Evolutionary conservation across 2,329 filamentous ascomycete species (phyloP), one percentile per base, ranked within the genome.

Genomic region (Didymella exigua): DNA sequence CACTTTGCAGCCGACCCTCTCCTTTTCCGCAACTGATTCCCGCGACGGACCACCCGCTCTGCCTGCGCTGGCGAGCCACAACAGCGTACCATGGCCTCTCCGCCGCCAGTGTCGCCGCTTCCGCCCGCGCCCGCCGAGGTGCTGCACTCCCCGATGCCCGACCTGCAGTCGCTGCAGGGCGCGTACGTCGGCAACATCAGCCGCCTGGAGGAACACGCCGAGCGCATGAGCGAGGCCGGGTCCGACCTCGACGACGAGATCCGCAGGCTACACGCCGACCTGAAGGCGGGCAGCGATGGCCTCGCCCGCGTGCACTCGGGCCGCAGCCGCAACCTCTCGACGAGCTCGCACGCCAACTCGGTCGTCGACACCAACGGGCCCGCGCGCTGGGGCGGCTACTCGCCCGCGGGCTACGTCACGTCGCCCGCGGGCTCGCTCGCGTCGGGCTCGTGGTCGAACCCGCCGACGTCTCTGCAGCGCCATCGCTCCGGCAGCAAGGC

Each of bases 201-300:
- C 61, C 84, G 87, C 44, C 84, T 93, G 59, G 89, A 93, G 75
- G 86, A 88, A 61, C 88, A 86, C 10, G 89, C 89, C 43, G 89
- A 92, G 75, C 83, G 86, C 61, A 80, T 93, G 73, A 90, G 88
- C 63, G 84, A 84, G 78, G 87, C 86, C 52, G 82, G 81, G 41
- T 89, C 87, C 59, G 90, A 89, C 58, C 89, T 92, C 68, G 89
- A 89, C 66, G 85, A 89, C 77, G 89, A 90, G 63, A 93, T 92
- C 65, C 84, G 88, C 55, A 85, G 88, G 67, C 80, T 91, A 61
- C 86, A 90, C 74, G 80, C 85, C 57, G 86, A 90, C 74, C 79
- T 89, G 69, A 90, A 90, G 75, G 82, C 85, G 62, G n/a, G n/a
- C n/a, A n/a, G 62, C 27, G 60, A 61, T 44, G 71, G 74, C 48